Evolutionary conservation across 768 basidiomycete genomes (phyloP), one percentile per base, ranked within the genome.

Genomic region (Collybiopsis confluens): DNA sequence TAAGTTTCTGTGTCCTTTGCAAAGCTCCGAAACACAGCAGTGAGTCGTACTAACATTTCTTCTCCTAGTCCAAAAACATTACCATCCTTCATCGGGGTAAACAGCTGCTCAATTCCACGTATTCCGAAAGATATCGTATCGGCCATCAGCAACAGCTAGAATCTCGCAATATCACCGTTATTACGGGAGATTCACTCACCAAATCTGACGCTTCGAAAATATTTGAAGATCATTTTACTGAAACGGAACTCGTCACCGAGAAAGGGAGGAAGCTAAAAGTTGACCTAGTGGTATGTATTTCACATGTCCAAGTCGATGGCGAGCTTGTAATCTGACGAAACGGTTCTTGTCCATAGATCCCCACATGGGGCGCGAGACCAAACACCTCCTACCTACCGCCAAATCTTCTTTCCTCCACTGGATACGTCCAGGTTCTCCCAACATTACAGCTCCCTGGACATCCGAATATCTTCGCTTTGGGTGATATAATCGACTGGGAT

Each of bases 401-500:
- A 10, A 57, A 51, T 45, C 52, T 63, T 6, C 75, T 87, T 5
- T 71, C 59, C 18, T 61, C 45, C 26, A 55, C 58, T 61, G 80
- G 66, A 54, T 67, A 59, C 40, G 76, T 87, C 52, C 79, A 77
- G 55, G 75, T 88, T 11, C 62, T 66, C 21, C 73, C 81, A 2
- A 85, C 83, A 1, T 71, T 89, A 36, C 84, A 86, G 59, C 65
- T 89, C 2, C 50, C 38, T 26, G 16, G 21, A n/a, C 26, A 41
- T 18, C 40, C 40, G 4, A 72, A 73, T 54, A 78, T 89, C 13
- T 88, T 84, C 54, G 88, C 86, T 0, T 73, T 68, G 2, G 87
- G 87, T 1, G 87, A 90, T 60, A 73, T 83, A 54, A 77, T 83
- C 56, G 81, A 84, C 36, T 82, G 78, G 72, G 53, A 67, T 1